Evolutionary conservation across 352 stramenopile genomes (phyloP), one percentile per base, ranked within the genome.

Genomic region (Globisporangium yorkense): DNA sequence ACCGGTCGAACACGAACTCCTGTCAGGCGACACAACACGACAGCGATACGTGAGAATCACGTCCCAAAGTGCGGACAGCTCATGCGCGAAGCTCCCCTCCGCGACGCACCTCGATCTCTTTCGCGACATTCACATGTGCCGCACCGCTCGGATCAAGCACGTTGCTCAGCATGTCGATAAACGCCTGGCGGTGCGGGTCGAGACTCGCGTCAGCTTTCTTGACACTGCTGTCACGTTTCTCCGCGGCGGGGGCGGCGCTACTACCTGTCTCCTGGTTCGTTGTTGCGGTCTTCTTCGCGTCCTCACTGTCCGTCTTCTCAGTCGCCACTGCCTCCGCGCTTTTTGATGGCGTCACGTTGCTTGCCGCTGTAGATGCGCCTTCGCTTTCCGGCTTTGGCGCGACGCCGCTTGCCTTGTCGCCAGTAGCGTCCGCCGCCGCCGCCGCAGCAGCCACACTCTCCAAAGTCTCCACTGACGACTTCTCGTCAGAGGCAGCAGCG

Each of bases 1-100:
- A 92, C 12, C 84, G 81, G 55, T 92, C 84, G 62, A 87, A 92
- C 39, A 94, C 71, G 51, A 78, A 68, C 13, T 70, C 67, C 81
- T 92, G 37, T 13, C 61, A 31, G 31, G 35, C 52, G 5, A 39
- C 20, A 54, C 45, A 46, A 59, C 29, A 24, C 37, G 37, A 9
- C 13, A 13, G 5, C 16, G 20, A 39, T 2, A 12, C 21, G 6
- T 51, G 35, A 46, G 10, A n/a, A 27, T 41, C 18, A 66, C 33
- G 5, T 10, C 33, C 33, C 9, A 37, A 12, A 10, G 33, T 37
- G 33, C 1, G 51, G 4, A 48, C 57, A 20, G 37, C 20, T 18
- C 16, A 24, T 18, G 27, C 5, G 3, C 8, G 7, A 12, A 48
- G 6, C 10, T 37, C 6, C 10, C 3, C 35, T 15, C n/a, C 48